Base-by-base conservation (phyloP, 768 basidiomycete species). In the Mycena rebaudengoi region DNA sequence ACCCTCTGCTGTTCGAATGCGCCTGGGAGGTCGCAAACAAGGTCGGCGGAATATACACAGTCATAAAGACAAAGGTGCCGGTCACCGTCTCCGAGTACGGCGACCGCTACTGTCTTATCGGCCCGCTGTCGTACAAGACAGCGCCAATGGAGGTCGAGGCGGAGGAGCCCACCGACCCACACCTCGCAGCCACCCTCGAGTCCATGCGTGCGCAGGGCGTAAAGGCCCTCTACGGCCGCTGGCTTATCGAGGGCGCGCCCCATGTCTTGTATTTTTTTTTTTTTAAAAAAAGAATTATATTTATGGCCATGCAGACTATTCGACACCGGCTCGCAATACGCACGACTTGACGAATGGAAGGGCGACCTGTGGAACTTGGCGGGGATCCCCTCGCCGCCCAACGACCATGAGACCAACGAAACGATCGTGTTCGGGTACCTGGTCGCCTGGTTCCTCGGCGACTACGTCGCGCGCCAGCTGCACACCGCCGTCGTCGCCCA, bases 11-110 rank as follows among this genome's bases (percentile, higher is more conserved):
- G 73, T 98, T 98, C 73, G 96, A 98, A 75, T 94, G 91, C 76
- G 96, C 96, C 32, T 98, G 96, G 96, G 96, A 98, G 81, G 96
- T 98, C 71, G 96, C 92, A 32, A 98, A 98, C 87, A 98, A 98
- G 79, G 96, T 98, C 77, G 97, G 96, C 70, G 97, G 97, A 65
- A 98, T 98, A 79, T 98, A 98, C 85, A 98, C 97, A 67, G 97
- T 99, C 81, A 98, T 99, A 76, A 98, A 98, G 82, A 99, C 98
- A 51, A 99, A 99, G 76, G 96, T 98, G 59, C 98, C 98, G 56
- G 95, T 99, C 80, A 99, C 98, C 70, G 92, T 96, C 74, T 88
- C 89, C 58, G 98, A 99, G 79, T 99, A 91, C 80, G 96, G 94
- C 72, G 93, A 95, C 79, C 86, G 96, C 73, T 98, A 97, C 82